Evolutionary conservation across 192 early-diverging fungal species (phyloP), one percentile per base, ranked within the genome.

Genomic region (Podila horticola): DNA sequence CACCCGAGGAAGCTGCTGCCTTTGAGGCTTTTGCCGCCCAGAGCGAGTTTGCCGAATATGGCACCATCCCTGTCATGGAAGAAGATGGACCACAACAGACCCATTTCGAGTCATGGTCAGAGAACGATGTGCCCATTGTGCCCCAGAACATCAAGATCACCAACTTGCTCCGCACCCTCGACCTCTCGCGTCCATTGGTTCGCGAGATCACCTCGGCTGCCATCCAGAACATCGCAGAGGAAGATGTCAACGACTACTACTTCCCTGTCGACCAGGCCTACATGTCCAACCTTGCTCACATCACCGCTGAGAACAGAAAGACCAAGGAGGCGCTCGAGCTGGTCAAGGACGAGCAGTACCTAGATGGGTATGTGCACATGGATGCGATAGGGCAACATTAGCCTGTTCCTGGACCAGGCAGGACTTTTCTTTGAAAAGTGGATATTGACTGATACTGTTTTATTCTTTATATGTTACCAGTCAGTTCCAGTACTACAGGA

Each of bases 141-240:
- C 86, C 87, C 17, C 64, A 82, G 10, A 50, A 75, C 34, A 84
- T 87, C 67, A 73, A 82, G 55, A 92, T 92, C 69, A 67, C 69
- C 49, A 93, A 93, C 71, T 62, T 91, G 22, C 71, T 88, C 60
- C 89, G 92, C 28, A 83, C 85, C n/a, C 38, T 95, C 38, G 92
- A 95, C 65, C 74, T 93, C 15, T 86, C 87, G 12, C 71, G 72
- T 12, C 65, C 86, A 19, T 62, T 90, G 63, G 82, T 88, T 55
- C 83, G 83, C 19, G 88, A 90, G 63, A 74, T 83, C 59, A 84
- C 81, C 29, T 82, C 85, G 7, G 67, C 85, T 31, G 73, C 75
- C 19, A 64, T 85, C 3, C 66, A 82, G 71, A 90, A 90, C 65
- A 81, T 85, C 15, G 74, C 67, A 61, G 41, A 74, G 3, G 72